Conservation (phyloP, 495 filamentous ascomycete genomes). For the Lophiostoma macrostomum region DNA sequence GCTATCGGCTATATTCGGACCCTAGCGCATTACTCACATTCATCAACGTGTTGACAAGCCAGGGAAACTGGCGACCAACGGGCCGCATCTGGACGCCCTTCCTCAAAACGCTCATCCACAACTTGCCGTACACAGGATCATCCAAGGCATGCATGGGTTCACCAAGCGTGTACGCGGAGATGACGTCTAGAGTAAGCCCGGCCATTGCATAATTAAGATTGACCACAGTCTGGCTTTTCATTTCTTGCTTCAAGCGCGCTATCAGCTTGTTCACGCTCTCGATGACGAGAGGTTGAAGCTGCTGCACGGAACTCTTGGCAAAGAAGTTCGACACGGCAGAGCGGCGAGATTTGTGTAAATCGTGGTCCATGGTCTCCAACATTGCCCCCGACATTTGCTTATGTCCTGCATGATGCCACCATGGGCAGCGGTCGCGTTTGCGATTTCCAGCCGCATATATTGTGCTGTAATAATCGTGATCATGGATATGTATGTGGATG, state of each 20-base stretch:
- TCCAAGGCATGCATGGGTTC: constrained; percentile 37
- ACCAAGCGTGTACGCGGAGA: constrained; percentile 47
- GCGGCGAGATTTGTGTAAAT: constrained; percentile 11
- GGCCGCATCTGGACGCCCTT: not conserved
- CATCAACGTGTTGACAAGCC: not conserved
- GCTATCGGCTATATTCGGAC: too few species aligned
- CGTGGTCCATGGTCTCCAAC: constrained; percentile 9
- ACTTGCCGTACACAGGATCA: constrained; percentile 18
- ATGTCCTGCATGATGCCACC: not conserved
- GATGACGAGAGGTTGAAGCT: not conserved
- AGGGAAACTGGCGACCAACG: constrained; percentile 3
- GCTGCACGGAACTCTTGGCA: not conserved
- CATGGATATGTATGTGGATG: constrained; percentile 28
- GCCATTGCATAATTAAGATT: constrained; percentile 34
- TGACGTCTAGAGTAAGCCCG: constrained; percentile 45
- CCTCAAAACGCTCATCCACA: not conserved
- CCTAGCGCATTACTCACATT: too few species aligned
- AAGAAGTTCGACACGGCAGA: not conserved
- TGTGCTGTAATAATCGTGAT: constrained; percentile 28
- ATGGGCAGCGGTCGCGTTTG: not conserved
- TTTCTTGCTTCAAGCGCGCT: not conserved
- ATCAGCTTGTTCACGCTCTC: not conserved
- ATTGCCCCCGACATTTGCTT: not conserved
- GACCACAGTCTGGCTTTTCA: not conserved
- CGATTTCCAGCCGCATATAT: constrained; percentile 14